Evolutionary conservation across 768 basidiomycete genomes (phyloP).

Genomic region (Hysterangium stoloniferum): DNA sequence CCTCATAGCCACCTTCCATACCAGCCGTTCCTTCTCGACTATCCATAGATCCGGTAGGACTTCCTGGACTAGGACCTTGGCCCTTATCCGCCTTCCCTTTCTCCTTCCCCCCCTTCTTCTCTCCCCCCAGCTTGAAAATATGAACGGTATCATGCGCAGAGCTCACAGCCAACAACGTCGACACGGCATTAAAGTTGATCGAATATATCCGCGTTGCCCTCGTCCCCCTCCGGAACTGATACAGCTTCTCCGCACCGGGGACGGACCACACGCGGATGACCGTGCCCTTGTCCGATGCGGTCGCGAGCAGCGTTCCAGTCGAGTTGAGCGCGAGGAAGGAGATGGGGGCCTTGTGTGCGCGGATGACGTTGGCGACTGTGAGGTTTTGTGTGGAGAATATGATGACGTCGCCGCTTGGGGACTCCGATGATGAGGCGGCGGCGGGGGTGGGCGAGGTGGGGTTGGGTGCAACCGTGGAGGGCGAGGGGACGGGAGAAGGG

Average conservation of each 20-base stretch:
- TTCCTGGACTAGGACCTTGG: constrained; percentile 30
- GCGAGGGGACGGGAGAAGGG: constrained; percentile 87
- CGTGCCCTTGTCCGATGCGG: constrained; percentile 91
- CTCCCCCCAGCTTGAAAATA: constrained; percentile 78
- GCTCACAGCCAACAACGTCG: constrained; percentile 81
- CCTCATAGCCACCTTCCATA: constrained; percentile 76
- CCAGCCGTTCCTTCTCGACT: constrained; percentile 51
- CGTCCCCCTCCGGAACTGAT: constrained; percentile 91
- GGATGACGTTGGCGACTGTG: constrained; percentile 90
- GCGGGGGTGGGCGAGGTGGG: constrained; percentile 34
- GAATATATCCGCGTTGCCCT: constrained; percentile 81
- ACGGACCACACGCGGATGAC: constrained; percentile 93
- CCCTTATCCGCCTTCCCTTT: constrained; percentile 20
- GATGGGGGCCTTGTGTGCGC: constrained; percentile 93
- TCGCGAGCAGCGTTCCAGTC: constrained; percentile 84
- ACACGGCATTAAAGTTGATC: constrained; percentile 77
- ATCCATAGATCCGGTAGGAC: constrained; percentile 61
- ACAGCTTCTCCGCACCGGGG: constrained; percentile 87
- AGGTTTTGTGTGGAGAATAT: constrained; percentile 91
- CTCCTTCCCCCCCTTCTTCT: constrained; percentile 21
- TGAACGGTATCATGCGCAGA: constrained; percentile 94
- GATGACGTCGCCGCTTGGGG: constrained; percentile 78
- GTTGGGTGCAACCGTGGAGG: constrained; percentile 47
- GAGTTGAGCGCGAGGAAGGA: constrained; percentile 81
- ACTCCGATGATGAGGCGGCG: constrained; percentile 26